A percentile compares a stretch with the other conserved stretches of the same genome.
phyloP scores from a whole-genome alignment of 208 protist species.

The Herpetomonas tarakana region DNA sequence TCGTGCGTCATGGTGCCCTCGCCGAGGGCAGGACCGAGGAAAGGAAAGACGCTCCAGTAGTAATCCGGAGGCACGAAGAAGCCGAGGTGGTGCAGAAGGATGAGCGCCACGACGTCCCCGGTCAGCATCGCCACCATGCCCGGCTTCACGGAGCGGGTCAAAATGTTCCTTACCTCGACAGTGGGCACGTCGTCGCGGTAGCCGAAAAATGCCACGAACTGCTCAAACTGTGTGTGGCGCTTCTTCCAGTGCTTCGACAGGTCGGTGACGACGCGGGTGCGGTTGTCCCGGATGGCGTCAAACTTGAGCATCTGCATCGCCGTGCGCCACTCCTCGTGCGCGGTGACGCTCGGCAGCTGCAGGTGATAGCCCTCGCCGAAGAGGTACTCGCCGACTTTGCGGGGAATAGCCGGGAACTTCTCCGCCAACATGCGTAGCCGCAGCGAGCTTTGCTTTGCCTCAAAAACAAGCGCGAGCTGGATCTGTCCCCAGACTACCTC shows the following conservation, averaged over 20 bases:
- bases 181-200: conserved; percentile 66
- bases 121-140: conserved; percentile 79
- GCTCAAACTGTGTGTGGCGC: conserved; percentile 78
- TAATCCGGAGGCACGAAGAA: conserved; percentile 86
- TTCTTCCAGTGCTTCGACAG: conserved; percentile 83
- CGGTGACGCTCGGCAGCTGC: conserved; percentile 60
- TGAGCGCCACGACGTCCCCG: conserved; percentile 63
- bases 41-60: conserved; percentile 84
- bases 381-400: conserved; percentile 64
- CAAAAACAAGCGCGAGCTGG: conserved; percentile 72
- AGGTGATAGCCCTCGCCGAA: conserved; percentile 83
- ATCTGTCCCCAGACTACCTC: conserved; percentile 68
- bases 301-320: conserved; percentile 70
- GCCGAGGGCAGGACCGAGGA: conserved; percentile 53
- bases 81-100: conserved; percentile 67
- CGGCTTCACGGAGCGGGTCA: conserved; percentile 78
- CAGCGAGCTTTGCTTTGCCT: conserved; percentile 74
- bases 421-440: conserved; percentile 74
- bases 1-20: conserved; percentile 38
- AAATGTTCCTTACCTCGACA: conserved; percentile 60
- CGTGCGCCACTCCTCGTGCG: conserved; percentile 72
- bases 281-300: conserved; percentile 84
- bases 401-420: conserved; percentile 45
- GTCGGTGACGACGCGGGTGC: conserved; percentile 82
- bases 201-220: conserved; percentile 83